phyloP scores from a whole-genome alignment of 345 rosid genomes.

The Heritiera littoralis region DNA sequence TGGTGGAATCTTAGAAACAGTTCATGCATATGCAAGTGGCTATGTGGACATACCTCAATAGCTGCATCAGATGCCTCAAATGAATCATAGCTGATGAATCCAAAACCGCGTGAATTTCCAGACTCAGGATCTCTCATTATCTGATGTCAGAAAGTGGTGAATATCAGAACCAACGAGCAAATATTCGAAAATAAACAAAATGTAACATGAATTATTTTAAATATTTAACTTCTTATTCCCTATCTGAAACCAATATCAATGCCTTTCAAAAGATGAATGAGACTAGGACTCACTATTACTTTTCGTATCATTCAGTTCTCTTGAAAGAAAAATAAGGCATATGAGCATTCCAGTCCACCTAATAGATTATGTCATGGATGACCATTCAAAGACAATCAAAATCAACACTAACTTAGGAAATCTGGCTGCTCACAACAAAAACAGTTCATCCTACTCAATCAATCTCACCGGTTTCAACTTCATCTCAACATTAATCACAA shows the following conservation, averaged over 20 bases:
- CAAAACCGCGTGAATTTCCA: slow-evolving; percentile 96
- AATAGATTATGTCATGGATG: neutral
- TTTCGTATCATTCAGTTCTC: neutral
- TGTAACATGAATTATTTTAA: neutral
- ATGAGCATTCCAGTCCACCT: neutral
- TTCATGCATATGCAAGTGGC: slow-evolving; percentile 7
- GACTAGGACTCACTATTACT: slow-evolving; percentile 22
- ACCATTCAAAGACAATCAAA: neutral
- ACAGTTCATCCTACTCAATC: neutral
- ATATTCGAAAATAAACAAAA: neutral
- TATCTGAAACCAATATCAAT: neutral
- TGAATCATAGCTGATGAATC: slow-evolving; percentile 97
- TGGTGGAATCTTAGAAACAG: neutral
- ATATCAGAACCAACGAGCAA: slow-evolving; percentile 23
- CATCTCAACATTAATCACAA: neutral
- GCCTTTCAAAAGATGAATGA: slow-evolving; percentile 1
- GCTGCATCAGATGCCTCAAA: slow-evolving; percentile 99
- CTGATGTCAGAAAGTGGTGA: slow-evolving; percentile 36
- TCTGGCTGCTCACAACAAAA: slow-evolving; percentile 40
- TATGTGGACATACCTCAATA: slow-evolving; percentile 65
- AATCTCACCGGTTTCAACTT: slow-evolving; percentile 3
- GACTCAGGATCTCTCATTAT: slow-evolving; percentile 99
- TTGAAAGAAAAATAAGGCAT: neutral
- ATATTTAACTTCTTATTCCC: neutral
- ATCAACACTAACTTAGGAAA: slow-evolving; percentile 23